Conservation (phyloP, 2,329 filamentous ascomycete species). For the Trichophaea hybrida region DNA sequence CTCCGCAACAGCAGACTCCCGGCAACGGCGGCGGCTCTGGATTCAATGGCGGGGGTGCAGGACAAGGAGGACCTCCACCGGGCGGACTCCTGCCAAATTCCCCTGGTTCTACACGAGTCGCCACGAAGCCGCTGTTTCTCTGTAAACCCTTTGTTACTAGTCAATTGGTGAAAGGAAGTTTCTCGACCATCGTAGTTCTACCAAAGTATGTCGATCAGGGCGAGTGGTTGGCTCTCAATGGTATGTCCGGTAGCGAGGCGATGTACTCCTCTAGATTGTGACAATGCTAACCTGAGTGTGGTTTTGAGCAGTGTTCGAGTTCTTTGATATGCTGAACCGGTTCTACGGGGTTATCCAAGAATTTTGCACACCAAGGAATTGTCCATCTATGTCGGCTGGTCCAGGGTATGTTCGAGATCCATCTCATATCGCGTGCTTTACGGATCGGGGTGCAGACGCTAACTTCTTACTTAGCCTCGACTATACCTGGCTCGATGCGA, state of each 20-base stretch:
- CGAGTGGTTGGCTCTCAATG: constrained; percentile 92
- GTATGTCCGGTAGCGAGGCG: constrained; percentile 37
- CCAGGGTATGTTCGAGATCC: constrained; percentile 47
- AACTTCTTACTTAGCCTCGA: constrained; percentile 19
- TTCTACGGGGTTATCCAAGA: constrained; percentile 58
- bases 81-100: constrained; percentile 1
- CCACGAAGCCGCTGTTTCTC: constrained; percentile 38
- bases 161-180: constrained; percentile 65
- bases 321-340: constrained; percentile 27
- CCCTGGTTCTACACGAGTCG: constrained; percentile 30
- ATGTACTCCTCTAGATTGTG: background rate
- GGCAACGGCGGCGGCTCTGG: background rate
- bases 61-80: background rate
- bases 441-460: background rate
- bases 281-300: background rate
- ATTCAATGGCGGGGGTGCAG: background rate
- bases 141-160: constrained; percentile 31
- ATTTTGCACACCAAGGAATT: constrained; percentile 68
- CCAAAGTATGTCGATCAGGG: constrained; percentile 87
- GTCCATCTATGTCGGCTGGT: constrained; percentile 91
- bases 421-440: background rate
- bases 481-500: constrained; percentile 28
- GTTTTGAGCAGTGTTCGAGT: constrained; percentile 24
- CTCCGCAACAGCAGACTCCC: background rate
- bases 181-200: constrained; percentile 85